Percentiles rank a stretch among this genome's conserved stretches.
Evolutionary conservation across 1,284 basidiomycete genomes (phyloP).

Genomic region (Puccinia sorghi): DNA sequence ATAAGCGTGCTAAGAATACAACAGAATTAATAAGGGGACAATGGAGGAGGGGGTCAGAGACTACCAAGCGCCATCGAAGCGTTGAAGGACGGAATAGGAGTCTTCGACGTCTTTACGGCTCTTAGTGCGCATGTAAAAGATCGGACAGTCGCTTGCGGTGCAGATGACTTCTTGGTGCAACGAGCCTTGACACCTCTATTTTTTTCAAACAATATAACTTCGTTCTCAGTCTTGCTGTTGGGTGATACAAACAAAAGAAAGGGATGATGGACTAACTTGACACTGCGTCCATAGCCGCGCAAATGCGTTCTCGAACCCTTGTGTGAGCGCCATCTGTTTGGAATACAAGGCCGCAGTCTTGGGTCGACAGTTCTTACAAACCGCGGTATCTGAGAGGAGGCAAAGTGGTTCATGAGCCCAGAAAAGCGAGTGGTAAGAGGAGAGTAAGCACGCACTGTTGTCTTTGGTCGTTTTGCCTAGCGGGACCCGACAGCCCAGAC

Average conservation of each 20-base stretch:
- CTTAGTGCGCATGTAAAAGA: constrained; percentile 54
- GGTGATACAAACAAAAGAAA: background rate
- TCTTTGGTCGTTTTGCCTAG: constrained; percentile 69
- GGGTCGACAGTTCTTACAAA: constrained; percentile 87
- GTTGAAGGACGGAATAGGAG: constrained; percentile 50
- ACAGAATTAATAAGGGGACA: background rate
- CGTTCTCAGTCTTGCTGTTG: background rate
- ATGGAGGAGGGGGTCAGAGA: background rate
- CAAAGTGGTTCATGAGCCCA: background rate
- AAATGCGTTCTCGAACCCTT: constrained; percentile 81
- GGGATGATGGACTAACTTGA: constrained; percentile 61
- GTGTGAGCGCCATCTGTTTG: constrained; percentile 74
- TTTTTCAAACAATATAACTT: background rate
- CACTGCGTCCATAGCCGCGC: constrained; percentile 95
- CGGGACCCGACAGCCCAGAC: constrained; percentile 87
- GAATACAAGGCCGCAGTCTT: constrained; percentile 83
- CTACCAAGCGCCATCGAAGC: constrained; percentile 53
- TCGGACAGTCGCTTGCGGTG: constrained; percentile 52
- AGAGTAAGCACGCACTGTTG: constrained; percentile 62
- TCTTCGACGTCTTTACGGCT: constrained; percentile 54
- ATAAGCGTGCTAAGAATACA: background rate
- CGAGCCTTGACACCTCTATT: constrained; percentile 80
- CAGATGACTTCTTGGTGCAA: constrained; percentile 70
- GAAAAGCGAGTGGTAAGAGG: background rate
- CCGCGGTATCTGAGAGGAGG: constrained; percentile 70